Conservation (phyloP, 129 eudicot species). For the Chrysanthemum makinoi region DNA sequence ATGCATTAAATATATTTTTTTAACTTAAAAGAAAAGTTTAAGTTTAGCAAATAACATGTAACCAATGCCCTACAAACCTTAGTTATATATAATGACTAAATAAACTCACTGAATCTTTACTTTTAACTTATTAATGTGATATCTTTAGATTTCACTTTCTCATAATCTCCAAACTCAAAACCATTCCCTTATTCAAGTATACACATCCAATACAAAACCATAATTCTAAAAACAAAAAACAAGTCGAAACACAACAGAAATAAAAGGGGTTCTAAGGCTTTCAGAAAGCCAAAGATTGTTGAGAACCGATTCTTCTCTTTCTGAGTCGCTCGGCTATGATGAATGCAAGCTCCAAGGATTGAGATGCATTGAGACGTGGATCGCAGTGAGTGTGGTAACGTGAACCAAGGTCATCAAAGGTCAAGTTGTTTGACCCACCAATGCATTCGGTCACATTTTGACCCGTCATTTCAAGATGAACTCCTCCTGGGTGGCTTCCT, state of each 20-base stretch:
- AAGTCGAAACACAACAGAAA: not conserved
- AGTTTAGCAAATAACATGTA: too few relatives aligned
- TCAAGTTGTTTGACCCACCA: conserved; percentile 86
- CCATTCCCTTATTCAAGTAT: conserved; percentile 25
- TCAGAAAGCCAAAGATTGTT: conserved; percentile 27
- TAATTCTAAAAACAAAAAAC: not conserved
- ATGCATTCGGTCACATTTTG: conserved; percentile 97
- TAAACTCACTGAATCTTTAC: not conserved
- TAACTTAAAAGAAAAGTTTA: too few relatives aligned
- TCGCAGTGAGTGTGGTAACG: conserved; percentile 98
- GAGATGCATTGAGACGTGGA: conserved; percentile 87
- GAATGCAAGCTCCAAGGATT: conserved; percentile 88
- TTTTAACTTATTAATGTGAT: conserved; percentile 5
- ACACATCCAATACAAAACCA: conserved; percentile 30
- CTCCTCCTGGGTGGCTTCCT: conserved; percentile 96
- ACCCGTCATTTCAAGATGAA: conserved; percentile 95
- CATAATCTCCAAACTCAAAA: conserved; percentile 20
- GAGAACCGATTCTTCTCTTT: conserved; percentile 39
- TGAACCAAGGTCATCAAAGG: conserved; percentile 88
- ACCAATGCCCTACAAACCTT: too few relatives aligned
- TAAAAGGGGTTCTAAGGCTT: not conserved
- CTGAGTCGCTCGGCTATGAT: conserved; percentile 83
- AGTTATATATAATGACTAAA: too few relatives aligned
- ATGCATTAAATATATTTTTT: too few relatives aligned
- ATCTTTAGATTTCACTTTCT: conserved; percentile 10